Percentiles rank a stretch among this genome's conserved stretches.
phyloP scores from a whole-genome alignment of 108 stramenopile species.

The Fistulifera pelliculosa region DNA sequence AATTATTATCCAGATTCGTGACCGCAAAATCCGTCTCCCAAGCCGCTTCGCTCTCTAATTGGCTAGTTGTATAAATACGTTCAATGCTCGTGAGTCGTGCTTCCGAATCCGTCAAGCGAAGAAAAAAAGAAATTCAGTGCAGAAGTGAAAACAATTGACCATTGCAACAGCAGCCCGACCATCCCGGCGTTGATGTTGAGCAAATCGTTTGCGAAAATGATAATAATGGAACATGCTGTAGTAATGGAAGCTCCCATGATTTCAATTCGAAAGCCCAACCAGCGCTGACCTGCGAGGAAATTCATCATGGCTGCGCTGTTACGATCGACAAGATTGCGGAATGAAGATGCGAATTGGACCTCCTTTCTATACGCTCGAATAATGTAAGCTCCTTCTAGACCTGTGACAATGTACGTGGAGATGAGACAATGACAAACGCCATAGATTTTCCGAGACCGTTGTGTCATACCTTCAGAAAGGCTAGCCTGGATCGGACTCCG shows the following conservation, averaged over 20 bases:
- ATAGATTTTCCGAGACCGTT: no score
- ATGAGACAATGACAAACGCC: no score
- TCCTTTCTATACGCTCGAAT: slow-evolving; percentile 60
- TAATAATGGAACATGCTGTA: slow-evolving; percentile 39
- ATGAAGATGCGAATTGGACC: slow-evolving; percentile 39
- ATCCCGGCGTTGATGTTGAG: slow-evolving; percentile 48
- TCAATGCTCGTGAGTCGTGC: slow-evolving; percentile 78
- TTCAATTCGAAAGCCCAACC: slow-evolving; percentile 82
- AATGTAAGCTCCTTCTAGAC: slow-evolving; percentile 66
- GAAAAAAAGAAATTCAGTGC: slow-evolving; percentile 66
- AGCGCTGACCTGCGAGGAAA: slow-evolving; percentile 75
- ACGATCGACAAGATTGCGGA: slow-evolving; percentile 31
- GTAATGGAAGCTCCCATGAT: slow-evolving; percentile 60
- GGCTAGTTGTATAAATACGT: slow-evolving; percentile 60
- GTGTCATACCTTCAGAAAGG: slow-evolving; percentile 36
- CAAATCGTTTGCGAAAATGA: slow-evolving; percentile 46
- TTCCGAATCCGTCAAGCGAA: slow-evolving; percentile 65
- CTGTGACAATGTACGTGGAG: no score
- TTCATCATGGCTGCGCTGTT: slow-evolving; percentile 67
- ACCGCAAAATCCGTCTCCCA: slow-evolving; percentile 19
- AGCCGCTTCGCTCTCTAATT: slow-evolving; percentile 45
- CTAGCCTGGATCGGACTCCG: slow-evolving; percentile 73
- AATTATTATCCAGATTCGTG: slow-evolving; percentile 12
- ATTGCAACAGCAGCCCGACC: slow-evolving; percentile 71
- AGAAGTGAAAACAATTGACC: slow-evolving; percentile 70